These are phyloP conservation scores for Heliamphora pulchella DNA, from an alignment of 179 eudicot species.

Conservation along the genomic window DNA sequence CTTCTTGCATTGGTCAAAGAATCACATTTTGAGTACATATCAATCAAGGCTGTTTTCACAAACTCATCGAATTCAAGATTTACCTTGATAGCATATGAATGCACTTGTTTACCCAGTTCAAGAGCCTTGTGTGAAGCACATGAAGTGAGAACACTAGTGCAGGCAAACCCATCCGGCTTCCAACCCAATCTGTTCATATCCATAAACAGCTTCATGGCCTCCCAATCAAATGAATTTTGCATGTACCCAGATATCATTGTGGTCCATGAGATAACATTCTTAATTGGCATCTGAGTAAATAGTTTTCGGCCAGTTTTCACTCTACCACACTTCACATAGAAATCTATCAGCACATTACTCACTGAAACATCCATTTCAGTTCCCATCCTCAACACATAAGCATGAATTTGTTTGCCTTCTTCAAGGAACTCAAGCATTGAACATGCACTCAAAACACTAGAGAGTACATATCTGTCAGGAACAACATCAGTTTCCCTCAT, in stretches of 20 bases:
- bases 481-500: constrained; percentile 35
- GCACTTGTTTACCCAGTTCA: constrained; percentile 49
- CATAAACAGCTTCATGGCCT: constrained; percentile 41
- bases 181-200: constrained; percentile 47
- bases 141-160: constrained; percentile 56
- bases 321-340: constrained; percentile 53
- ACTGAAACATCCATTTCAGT: constrained; percentile 42
- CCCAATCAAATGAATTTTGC: constrained; percentile 50
- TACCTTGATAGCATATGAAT: constrained; percentile 43
- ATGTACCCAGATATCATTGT: constrained; percentile 68
- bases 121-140: constrained; percentile 59
- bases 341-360: constrained; percentile 51
- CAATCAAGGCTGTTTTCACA: constrained; percentile 56
- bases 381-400: constrained; percentile 45
- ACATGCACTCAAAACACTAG: constrained; percentile 54
- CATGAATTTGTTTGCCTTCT: constrained; percentile 64
- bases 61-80: constrained; percentile 54
- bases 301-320: constrained; percentile 35
- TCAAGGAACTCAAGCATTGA: constrained; percentile 39
- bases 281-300: constrained; percentile 40
- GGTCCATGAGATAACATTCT: constrained; percentile 61
- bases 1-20: constrained; percentile 48
- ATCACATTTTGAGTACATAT: constrained; percentile 64
- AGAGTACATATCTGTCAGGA: constrained; percentile 55
- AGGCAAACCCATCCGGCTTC: constrained; percentile 58